Evolutionary conservation across 2,329 filamentous ascomycete genomes (phyloP).

Genomic region (Basipetospora chlamydospora): DNA sequence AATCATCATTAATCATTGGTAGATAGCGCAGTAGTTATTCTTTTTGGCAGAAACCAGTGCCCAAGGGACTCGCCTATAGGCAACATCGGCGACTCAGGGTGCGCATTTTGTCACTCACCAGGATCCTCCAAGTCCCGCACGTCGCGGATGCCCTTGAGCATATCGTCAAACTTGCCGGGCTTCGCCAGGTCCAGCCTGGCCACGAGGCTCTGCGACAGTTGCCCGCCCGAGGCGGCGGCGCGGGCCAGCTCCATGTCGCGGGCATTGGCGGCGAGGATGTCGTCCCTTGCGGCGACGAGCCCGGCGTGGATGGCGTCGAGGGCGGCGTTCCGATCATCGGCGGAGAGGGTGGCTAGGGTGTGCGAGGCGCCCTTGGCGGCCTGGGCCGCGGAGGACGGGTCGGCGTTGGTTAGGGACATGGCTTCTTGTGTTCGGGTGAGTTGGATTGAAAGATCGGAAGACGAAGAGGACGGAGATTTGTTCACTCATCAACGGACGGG

Average conservation of each 20-base stretch:
- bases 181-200: constrained; percentile 77
- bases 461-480: background rate
- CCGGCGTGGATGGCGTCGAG: constrained; percentile 69
- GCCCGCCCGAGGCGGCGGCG: constrained; percentile 58
- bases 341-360: constrained; percentile 64
- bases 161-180: constrained; percentile 90
- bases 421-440: background rate
- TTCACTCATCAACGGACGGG: too few species aligned
- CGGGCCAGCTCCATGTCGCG: constrained; percentile 64
- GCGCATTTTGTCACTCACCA: too few species aligned
- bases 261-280: constrained; percentile 77
- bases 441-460: too few species aligned
- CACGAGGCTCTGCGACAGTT: constrained; percentile 67
- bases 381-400: constrained; percentile 60
- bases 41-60: too few species aligned
- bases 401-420: constrained; percentile 86
- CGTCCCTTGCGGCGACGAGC: constrained; percentile 52
- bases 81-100: too few species aligned
- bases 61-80: too few species aligned
- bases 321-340: constrained; percentile 66
- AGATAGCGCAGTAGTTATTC: too few species aligned
- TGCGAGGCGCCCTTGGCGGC: constrained; percentile 72
- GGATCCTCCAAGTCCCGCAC: constrained; percentile 77
- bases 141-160: constrained; percentile 88
- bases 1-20: too few species aligned